Conservation (phyloP, 192 early-diverging fungal genomes). For the Coemansia sp. region DNA sequence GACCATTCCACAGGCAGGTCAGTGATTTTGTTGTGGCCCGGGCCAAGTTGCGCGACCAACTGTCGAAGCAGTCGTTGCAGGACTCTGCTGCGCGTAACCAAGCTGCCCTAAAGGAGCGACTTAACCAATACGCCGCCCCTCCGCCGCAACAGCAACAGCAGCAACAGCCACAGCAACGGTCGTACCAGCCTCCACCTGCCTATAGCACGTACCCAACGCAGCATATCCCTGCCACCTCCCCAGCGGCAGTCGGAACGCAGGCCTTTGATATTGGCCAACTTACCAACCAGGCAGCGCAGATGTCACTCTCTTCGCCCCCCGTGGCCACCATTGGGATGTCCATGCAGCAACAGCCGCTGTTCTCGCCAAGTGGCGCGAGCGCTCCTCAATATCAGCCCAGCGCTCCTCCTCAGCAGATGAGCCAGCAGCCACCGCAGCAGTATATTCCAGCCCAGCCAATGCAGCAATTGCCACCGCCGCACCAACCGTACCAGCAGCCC, state of each 20-base stretch:
- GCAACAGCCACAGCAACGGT: slow-evolving; percentile 11
- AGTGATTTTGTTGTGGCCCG: slow-evolving; percentile 62
- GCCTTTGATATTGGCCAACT: slow-evolving; percentile 45
- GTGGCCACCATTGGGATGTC: slow-evolving; percentile 8
- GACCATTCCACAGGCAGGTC: slow-evolving; percentile 49
- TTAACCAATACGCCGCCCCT: slow-evolving; percentile 55
- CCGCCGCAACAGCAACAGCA: slow-evolving; percentile 14
- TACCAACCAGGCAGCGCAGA: slow-evolving; percentile 42
- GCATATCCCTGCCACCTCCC: slow-evolving; percentile 19
- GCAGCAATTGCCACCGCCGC: slow-evolving; percentile 12
- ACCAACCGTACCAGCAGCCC: slow-evolving; percentile 23
- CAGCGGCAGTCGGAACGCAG: slow-evolving; percentile 25
- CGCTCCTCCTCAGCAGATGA: slow-evolving; percentile 30
- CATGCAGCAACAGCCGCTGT: slow-evolving; percentile 27
- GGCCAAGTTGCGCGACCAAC: slow-evolving; percentile 56
- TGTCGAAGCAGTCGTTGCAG: slow-evolving; percentile 58
- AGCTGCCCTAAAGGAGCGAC: slow-evolving; percentile 60
- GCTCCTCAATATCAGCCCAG: slow-evolving; percentile 45
- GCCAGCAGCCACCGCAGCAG: slow-evolving; percentile 15
- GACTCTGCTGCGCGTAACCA: slow-evolving; percentile 62
- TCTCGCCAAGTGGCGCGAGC: slow-evolving; percentile 19
- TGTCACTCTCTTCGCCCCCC: slow-evolving; percentile 38
- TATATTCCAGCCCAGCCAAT: slow-evolving; percentile 9
- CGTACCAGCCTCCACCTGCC: slow-evolving; percentile 6
- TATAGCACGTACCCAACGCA: slow-evolving; percentile 19